These are phyloP conservation scores for Macrolepiota fuliginosa DNA, from an alignment of 768 basidiomycete species.

Conservation along the genomic window DNA sequence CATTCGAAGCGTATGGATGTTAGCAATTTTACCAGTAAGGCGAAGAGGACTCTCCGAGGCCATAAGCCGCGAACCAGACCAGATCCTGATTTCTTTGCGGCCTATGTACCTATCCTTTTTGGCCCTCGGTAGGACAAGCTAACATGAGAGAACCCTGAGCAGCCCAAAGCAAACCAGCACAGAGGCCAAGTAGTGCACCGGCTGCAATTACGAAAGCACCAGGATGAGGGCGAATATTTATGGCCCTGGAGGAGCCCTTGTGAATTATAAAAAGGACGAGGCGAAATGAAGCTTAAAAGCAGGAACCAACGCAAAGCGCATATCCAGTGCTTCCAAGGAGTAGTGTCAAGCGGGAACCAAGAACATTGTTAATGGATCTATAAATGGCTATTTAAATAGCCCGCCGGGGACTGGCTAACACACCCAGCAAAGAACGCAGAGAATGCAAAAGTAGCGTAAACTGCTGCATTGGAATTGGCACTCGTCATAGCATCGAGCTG, in stretches of 20 bases:
- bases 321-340: slow-evolving; percentile 75
- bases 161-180: slow-evolving; percentile 74
- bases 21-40: too few species aligned
- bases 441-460: slow-evolving; percentile 56
- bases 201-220: slow-evolving; percentile 66
- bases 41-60: too few species aligned
- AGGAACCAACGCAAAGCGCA: slow-evolving; percentile 71
- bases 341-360: slow-evolving; percentile 74
- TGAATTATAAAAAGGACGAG: neutral
- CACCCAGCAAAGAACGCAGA: slow-evolving; percentile 58
- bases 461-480: slow-evolving; percentile 67
- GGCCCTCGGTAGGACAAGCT: slow-evolving; percentile 74
- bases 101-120: slow-evolving; percentile 80
- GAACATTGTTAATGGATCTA: slow-evolving; percentile 76
- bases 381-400: neutral
- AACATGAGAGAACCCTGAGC: slow-evolving; percentile 86
- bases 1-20: too few species aligned
- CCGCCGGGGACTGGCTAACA: slow-evolving; percentile 14
- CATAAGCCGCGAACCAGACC: too few species aligned
- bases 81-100: too few species aligned
- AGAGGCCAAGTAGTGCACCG: slow-evolving; percentile 72
- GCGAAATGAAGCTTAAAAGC: slow-evolving; percentile 58
- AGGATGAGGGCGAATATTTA: slow-evolving; percentile 66
- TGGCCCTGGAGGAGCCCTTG: slow-evolving; percentile 38
- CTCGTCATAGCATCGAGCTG: slow-evolving; percentile 63